Evolutionary conservation across 768 basidiomycete genomes (phyloP), one percentile per base, ranked within the genome.

Genomic region (Termitomyces sp.): DNA sequence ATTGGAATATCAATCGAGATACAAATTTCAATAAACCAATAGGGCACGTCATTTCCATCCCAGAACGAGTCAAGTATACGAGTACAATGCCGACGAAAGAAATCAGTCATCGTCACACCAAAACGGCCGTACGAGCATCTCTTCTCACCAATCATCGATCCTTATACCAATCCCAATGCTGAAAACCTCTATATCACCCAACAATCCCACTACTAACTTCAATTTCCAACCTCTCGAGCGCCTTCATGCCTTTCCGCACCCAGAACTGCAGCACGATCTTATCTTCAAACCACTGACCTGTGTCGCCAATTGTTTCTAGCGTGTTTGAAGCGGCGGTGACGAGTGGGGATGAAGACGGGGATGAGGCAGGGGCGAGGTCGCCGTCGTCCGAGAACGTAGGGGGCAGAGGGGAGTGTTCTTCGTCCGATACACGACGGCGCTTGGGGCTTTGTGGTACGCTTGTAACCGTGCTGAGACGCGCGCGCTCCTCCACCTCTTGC

Each of bases 201-300:
- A 21, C 28, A 3, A 81, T 64, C 0, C 83, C 85, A 64, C 75
- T 73, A 30, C 65, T 65, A 3, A 74, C 64, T 21, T 71, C 69
- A 40, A 88, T 79, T 10, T 72, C 76, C 34, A 88, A 64, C 56
- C 64, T 72, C 4, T 65, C 64, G 53, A 87, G 64, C n/a, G 81
- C 79, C 45, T 60, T 62, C 21, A 78, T 71, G 5, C 87, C 87
- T 12, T 71, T 67, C 37, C 59, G 60, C 1, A 76, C 80, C 87
- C 87, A 88, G 58, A 74, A 72, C 15, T 55, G 50, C 54, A 82
- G 34, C 9, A 73, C 68, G 17, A 54, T 63, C 6, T 66, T 54
- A 32, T 83, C 68, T 45, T 81, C 75, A 58, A 82, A 88, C 87
- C 87, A 88, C 64, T 73, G 62, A 5, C 47, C 60, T 26, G 56